Evolutionary conservation across 202 grass and related monocot species (phyloP), one percentile per base, ranked within the genome.

Genomic region (Panicum virgatum): DNA sequence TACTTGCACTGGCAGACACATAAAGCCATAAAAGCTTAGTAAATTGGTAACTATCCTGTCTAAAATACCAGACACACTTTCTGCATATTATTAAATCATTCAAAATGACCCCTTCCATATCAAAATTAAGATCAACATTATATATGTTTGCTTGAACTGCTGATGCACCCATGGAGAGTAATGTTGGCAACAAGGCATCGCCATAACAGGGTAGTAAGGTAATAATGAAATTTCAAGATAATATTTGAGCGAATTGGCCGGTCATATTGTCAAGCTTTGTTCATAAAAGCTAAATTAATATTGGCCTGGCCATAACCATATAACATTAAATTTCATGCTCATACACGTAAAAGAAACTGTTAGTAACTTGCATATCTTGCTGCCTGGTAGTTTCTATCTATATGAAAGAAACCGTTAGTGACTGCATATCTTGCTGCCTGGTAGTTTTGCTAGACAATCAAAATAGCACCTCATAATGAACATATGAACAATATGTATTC

Each of bases 261-360:
- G 37, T 15, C 56, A 72, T 87, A 51, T 69, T 76, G 57, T 64
- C 9, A 32, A 45, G 46, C 38, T 80, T 53, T 53, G 6, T 44
- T 80, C 23, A 52, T 70, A 14, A 22, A 53, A 53, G 57, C 14
- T 65, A 12, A 10, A 52, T 26, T 34, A 18, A 45, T 27, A 45
- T 45, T 77, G 34, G 22, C 32, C 27, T 29, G 37, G 10, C 20
- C 15, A 78, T 72, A 78, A 54, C 4, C 13, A 78, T 46, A 30
- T 48, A 45, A 32, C 20, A n/a, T 11, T 51, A 53, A 59, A 61
- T 23, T 5, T 15, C n/a, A 63, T 69, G n/a, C 36, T 20, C 53
- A 27, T 82, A 23, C 82, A 77, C 50, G 39, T 68, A 51, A 11
- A 65, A 12, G 42, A 76, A 76, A 47, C 19, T 30, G 0, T 10